A percentile compares a stretch with the other conserved stretches of the same genome.
These are phyloP conservation scores for Trichoderma pleuroti DNA, from an alignment of 2,329 filamentous ascomycete genomes.

Conservation along the genomic window DNA sequence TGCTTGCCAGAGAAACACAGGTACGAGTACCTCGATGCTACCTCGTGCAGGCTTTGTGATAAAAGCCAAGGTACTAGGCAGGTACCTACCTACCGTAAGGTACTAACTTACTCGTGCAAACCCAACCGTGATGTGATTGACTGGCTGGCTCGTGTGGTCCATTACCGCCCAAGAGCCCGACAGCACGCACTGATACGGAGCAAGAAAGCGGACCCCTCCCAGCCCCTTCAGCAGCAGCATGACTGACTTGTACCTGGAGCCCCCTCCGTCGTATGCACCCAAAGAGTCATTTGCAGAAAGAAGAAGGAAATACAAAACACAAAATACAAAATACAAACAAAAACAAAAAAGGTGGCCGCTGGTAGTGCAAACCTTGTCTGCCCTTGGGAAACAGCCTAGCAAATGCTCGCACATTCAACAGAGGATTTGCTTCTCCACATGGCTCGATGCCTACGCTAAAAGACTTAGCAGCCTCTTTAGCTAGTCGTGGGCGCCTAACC, in stretches of 20 bases:
- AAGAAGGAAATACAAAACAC: background rate
- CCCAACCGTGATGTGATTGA: background rate
- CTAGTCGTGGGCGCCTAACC: slow-evolving; percentile 11
- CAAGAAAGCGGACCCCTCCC: background rate
- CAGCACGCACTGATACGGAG: background rate
- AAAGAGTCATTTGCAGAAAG: background rate
- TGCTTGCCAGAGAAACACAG: background rate
- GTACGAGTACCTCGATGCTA: background rate
- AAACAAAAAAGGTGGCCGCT: background rate
- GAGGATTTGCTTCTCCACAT: background rate
- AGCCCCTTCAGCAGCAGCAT: background rate
- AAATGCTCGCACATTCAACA: background rate
- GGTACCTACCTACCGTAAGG: background rate
- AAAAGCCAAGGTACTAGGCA: background rate
- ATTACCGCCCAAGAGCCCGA: background rate
- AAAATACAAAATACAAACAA: background rate
- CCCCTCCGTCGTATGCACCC: background rate
- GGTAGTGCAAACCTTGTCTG: slow-evolving; percentile 1
- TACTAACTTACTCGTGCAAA: background rate
- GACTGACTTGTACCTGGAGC: background rate
- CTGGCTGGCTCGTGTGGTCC: background rate
- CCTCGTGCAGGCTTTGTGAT: background rate
- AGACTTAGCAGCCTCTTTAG: background rate
- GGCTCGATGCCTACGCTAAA: background rate
- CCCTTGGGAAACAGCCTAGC: background rate